These are phyloP conservation scores for Inga laurina DNA, from an alignment of 306 rosid species.

Conservation along the genomic window DNA sequence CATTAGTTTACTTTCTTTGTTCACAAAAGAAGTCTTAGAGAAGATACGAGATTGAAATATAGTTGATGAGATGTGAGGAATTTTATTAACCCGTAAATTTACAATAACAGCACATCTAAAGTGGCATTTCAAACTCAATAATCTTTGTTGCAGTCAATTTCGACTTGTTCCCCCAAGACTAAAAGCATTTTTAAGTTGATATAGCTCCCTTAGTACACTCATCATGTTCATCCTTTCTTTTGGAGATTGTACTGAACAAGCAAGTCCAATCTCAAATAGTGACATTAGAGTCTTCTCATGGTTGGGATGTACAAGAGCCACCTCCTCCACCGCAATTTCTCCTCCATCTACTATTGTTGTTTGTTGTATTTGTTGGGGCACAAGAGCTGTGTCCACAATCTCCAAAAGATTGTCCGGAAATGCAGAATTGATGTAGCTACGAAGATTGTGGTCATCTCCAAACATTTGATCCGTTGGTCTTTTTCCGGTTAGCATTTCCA, in stretches of 20 bases:
- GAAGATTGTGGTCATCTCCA: background rate
- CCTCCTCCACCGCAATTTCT: background rate
- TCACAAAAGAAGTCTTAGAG: background rate
- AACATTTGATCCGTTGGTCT: background rate
- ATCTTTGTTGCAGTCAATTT: background rate
- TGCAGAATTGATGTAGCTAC: background rate
- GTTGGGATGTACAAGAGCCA: background rate
- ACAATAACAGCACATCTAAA: background rate
- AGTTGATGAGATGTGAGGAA: background rate
- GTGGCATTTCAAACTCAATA: background rate
- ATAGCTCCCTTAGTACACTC: background rate
- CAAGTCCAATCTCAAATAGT: background rate
- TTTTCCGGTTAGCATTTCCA: background rate
- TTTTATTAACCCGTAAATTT: background rate
- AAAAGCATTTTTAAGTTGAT: background rate
- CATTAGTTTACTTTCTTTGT: background rate
- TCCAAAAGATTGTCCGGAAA: background rate
- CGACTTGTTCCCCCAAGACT: background rate
- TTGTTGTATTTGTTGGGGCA: background rate
- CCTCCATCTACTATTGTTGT: background rate
- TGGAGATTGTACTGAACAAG: background rate
- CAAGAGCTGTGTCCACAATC: background rate
- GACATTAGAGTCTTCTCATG: conserved; percentile 14
- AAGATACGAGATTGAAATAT: background rate
- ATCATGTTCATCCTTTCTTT: background rate